phyloP scores from a whole-genome alignment of 768 basidiomycete genomes.

The Mrakia gelida region DNA sequence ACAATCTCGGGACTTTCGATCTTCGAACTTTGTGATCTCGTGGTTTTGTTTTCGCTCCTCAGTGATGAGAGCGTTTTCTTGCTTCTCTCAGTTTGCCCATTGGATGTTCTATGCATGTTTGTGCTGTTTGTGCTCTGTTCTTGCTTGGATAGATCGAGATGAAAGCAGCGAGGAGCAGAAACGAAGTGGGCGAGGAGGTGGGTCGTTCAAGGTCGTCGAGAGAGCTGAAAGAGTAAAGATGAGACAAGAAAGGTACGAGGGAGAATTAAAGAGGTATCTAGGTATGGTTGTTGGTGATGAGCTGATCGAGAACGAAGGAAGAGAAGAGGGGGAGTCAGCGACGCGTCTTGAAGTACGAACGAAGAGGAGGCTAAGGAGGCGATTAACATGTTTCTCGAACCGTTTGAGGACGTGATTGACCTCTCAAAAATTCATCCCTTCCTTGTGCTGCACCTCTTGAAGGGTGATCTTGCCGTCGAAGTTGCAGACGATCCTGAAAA shows the following conservation, averaged over 20 bases:
- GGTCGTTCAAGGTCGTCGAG: neutral
- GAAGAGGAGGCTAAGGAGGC: neutral
- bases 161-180: neutral
- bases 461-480: slow-evolving; percentile 89
- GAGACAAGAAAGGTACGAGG: neutral
- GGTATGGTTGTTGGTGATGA: slow-evolving; percentile 15
- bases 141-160: too few relatives aligned
- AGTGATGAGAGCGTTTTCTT: too few relatives aligned
- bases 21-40: too few relatives aligned
- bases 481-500: slow-evolving; percentile 73
- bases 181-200: too few relatives aligned
- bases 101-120: neutral
- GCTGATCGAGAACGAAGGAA: neutral
- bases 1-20: neutral
- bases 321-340: neutral
- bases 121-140: neutral
- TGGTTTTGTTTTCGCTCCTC: too few relatives aligned
- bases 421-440: slow-evolving; percentile 14
- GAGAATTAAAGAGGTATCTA: too few relatives aligned
- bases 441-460: slow-evolving; percentile 78
- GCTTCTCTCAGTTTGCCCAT: neutral
- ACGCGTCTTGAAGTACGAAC: too few relatives aligned
- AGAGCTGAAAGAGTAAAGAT: neutral
- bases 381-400: slow-evolving; percentile 22
- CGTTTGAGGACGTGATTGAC: slow-evolving; percentile 15